Conservation (phyloP, 192 early-diverging fungal genomes). For the Backusella circina region DNA sequence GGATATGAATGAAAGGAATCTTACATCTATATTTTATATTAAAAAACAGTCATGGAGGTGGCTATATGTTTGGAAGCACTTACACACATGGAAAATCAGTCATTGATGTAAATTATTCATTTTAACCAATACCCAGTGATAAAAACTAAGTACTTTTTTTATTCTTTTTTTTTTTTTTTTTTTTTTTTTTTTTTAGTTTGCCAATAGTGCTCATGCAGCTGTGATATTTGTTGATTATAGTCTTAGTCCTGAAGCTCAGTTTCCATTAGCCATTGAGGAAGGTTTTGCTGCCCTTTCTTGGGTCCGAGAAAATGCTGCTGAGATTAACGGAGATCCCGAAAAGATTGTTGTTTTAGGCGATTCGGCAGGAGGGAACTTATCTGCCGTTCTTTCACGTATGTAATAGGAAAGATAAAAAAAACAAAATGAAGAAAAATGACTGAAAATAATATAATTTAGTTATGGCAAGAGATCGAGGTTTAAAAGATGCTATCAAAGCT, state of each 20-base stretch:
- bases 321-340: neutral
- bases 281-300: constrained; percentile 12
- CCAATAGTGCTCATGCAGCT: neutral
- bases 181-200: neutral
- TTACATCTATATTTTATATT: neutral
- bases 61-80: too few species aligned
- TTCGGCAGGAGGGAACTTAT: constrained; percentile 16
- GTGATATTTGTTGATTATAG: constrained; percentile 15
- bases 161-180: neutral
- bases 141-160: too few species aligned
- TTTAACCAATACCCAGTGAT: too few species aligned
- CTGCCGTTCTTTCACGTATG: neutral
- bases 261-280: constrained; percentile 8
- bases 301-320: neutral
- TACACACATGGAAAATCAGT: too few species aligned
- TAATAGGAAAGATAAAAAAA: neutral
- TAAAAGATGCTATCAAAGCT: neutral
- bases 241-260: constrained; percentile 1
- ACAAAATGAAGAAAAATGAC: neutral
- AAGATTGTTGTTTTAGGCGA: constrained; percentile 15
- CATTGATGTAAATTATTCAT: too few species aligned
- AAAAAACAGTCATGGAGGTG: neutral
- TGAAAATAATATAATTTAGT: neutral
- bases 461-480: neutral
- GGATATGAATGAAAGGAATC: neutral